Percentiles rank a stretch among this genome's conserved stretches.
phyloP scores from a whole-genome alignment of 129 eudicot genomes.

The Chrysanthemum lavandulifolium region DNA sequence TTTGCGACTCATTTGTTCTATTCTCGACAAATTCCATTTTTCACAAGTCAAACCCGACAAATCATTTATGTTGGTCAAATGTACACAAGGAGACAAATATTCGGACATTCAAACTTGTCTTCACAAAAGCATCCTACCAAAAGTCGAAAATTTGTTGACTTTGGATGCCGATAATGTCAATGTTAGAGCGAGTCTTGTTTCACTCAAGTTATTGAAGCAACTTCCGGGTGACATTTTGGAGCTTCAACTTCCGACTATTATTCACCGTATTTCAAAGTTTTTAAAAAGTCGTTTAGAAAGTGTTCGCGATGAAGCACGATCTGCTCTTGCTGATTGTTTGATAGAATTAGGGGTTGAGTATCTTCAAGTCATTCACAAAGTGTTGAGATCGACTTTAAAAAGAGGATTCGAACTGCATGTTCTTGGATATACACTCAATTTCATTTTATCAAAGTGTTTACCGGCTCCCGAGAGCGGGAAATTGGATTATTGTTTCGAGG shows the following conservation, averaged over 20 bases:
- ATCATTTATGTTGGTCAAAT: conserved; percentile 18
- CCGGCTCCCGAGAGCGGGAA: conserved; percentile 39
- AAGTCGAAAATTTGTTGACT: conserved; percentile 59
- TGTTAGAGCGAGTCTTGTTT: conserved; percentile 64
- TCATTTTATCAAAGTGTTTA: conserved; percentile 57
- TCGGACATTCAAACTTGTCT: conserved; percentile 50
- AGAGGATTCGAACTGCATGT: conserved; percentile 92
- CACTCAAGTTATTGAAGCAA: conserved; percentile 71
- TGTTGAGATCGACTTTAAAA: conserved; percentile 62
- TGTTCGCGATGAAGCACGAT: conserved; percentile 85
- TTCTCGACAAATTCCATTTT: conserved; percentile 72
- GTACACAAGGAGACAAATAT: conserved; percentile 10
- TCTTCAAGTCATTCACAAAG: conserved; percentile 65
- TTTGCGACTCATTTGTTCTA: conserved; percentile 61
- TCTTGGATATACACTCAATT: conserved; percentile 82
- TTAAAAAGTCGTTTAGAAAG: conserved; percentile 74
- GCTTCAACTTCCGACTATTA: conserved; percentile 61
- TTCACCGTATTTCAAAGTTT: conserved; percentile 80
- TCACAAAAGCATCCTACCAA: conserved; percentile 52
- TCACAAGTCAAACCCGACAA: conserved; percentile 20
- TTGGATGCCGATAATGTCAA: conserved; percentile 69
- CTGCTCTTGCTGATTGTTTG: conserved; percentile 79
- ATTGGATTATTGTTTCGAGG: conserved; percentile 75
- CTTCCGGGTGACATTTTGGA: conserved; percentile 69
- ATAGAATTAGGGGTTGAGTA: conserved; percentile 83